Evolutionary conservation across 495 filamentous ascomycete genomes (phyloP).

Genomic region (Parathielavia appendiculata): DNA sequence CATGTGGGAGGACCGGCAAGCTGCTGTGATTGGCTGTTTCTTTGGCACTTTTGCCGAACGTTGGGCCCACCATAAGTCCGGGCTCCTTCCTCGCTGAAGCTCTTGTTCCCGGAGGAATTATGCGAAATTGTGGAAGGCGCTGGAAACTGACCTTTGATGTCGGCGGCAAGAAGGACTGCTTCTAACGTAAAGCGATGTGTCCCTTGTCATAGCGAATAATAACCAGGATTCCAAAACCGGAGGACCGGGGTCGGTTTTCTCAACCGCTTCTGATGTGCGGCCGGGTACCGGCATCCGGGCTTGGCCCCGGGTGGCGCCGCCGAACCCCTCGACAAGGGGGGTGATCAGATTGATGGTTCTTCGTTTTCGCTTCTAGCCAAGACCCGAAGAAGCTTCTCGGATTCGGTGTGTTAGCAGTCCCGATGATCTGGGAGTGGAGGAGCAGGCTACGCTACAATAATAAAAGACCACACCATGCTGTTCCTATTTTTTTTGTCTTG

Average conservation of each 20-base stretch:
- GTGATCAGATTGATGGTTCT: not conserved
- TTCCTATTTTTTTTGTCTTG: not conserved
- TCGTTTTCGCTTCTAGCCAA: slow-evolving; percentile 7
- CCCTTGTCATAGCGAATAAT: not conserved
- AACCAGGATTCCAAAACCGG: not conserved
- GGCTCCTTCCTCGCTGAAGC: not conserved
- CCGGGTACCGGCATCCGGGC: not conserved
- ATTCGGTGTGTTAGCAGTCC: not conserved
- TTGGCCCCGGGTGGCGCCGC: slow-evolving; percentile 10
- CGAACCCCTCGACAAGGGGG: not conserved
- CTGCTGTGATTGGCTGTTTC: not conserved
- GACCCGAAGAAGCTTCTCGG: not conserved
- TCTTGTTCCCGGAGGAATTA: not conserved
- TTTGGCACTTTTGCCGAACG: not conserved
- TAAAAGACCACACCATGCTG: not conserved
- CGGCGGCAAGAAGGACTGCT: not conserved
- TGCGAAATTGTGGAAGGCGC: not conserved
- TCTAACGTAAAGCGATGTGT: not conserved
- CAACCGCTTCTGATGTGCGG: not conserved
- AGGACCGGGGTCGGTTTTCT: too few species aligned
- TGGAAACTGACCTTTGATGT: not conserved
- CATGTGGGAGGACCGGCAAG: not conserved
- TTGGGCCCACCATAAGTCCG: slow-evolving; percentile 3
- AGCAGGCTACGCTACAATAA: not conserved
- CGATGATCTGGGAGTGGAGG: not conserved